Percentiles rank a stretch among this genome's conserved stretches.
phyloP scores from a whole-genome alignment of 805 yeast genomes.

The Saturnispora diversa region DNA sequence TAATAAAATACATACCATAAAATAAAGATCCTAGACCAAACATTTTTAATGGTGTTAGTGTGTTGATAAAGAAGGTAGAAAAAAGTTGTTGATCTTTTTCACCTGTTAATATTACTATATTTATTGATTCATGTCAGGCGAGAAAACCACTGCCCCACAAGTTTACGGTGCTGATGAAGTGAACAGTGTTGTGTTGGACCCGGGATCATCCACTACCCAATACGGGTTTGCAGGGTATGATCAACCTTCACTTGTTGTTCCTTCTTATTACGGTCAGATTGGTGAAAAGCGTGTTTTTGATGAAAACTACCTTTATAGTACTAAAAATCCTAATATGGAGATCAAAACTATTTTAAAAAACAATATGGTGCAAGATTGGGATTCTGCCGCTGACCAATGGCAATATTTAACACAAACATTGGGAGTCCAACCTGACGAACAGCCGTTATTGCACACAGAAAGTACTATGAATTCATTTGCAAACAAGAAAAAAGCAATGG shows the following conservation, averaged over 20 bases:
- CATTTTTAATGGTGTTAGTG: background rate
- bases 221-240: constrained; percentile 93
- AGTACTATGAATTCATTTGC: constrained; percentile 73
- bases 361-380: constrained; percentile 75
- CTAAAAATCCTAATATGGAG: constrained; percentile 44
- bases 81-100: constrained; percentile 4
- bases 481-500: constrained; percentile 64
- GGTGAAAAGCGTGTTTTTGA: constrained; percentile 19
- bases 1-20: background rate
- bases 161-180: constrained; percentile 73
- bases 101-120: background rate
- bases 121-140: constrained; percentile 11
- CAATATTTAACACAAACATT: constrained; percentile 47
- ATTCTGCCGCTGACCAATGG: constrained; percentile 71
- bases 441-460: constrained; percentile 77
- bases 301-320: constrained; percentile 27
- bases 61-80: background rate
- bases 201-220: constrained; percentile 77
- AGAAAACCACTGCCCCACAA: constrained; percentile 36
- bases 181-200: constrained; percentile 83
- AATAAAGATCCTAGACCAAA: constrained; percentile 10
- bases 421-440: constrained; percentile 48
- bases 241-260: constrained; percentile 65
- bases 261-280: constrained; percentile 54
- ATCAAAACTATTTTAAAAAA: constrained; percentile 53